Conservation (phyloP, 805 yeast genomes). For the Wickerhamiella kazuoi region DNA sequence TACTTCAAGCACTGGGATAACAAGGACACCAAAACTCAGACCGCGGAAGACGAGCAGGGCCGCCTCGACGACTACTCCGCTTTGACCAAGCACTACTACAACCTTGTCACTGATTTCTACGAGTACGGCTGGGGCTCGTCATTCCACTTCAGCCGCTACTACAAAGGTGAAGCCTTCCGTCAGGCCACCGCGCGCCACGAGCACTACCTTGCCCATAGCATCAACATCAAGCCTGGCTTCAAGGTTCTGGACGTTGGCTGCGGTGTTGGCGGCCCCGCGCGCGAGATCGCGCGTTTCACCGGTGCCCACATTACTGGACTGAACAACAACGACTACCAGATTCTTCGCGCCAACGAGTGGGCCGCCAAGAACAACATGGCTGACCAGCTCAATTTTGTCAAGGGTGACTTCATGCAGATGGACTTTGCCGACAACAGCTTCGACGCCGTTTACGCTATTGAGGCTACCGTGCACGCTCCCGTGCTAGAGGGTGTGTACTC, state of each 20-base stretch:
- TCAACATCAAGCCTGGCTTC: conserved; percentile 62
- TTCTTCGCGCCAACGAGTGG: conserved; percentile 74
- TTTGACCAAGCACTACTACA: conserved; percentile 87
- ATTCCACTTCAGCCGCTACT: conserved; percentile 91
- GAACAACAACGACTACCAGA: conserved; percentile 91
- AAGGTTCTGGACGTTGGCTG: conserved; percentile 94
- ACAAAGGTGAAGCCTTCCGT: conserved; percentile 78
- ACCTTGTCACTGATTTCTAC: conserved; percentile 92
- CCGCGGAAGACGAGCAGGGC: conserved; percentile 32
- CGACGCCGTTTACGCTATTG: conserved; percentile 95
- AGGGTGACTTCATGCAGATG: conserved; percentile 99
- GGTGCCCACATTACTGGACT: conserved; percentile 74
- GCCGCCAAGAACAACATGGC: conserved; percentile 48
- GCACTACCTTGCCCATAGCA: conserved; percentile 79
- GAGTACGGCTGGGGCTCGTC: conserved; percentile 99
- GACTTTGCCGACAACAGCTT: conserved; percentile 79
- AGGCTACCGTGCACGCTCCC: conserved; percentile 98
- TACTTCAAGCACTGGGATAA: conserved; percentile 98
- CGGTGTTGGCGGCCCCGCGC: conserved; percentile 99
- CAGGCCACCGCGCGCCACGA: conserved; percentile 93
- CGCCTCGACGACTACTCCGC: conserved; percentile 77
- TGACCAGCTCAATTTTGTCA: conserved; percentile 66
- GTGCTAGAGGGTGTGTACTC: conserved; percentile 86
- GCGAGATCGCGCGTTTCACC: conserved; percentile 86
- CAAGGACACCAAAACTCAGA: conserved; percentile 47